These are phyloP conservation scores for Tricharina praecox DNA, from an alignment of 495 filamentous ascomycete species.

Conservation along the genomic window DNA sequence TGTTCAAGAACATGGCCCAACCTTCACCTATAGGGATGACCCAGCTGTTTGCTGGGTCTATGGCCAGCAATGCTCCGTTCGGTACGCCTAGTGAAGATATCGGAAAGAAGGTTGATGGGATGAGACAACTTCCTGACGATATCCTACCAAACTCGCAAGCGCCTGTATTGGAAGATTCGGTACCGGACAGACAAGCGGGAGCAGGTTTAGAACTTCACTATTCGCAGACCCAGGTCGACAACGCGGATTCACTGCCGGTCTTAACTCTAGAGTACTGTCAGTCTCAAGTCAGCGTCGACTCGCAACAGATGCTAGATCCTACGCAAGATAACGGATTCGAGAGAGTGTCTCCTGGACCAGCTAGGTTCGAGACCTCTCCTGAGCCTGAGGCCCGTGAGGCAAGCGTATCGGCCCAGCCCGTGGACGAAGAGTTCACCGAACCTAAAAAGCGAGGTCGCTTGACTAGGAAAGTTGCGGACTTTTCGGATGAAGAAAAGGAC, in stretches of 20 bases:
- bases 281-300: not conserved
- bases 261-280: slow-evolving; percentile 5
- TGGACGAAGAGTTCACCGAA: slow-evolving; percentile 10
- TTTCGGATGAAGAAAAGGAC: slow-evolving; percentile 38
- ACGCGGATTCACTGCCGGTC: not conserved
- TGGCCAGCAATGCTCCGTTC: slow-evolving; percentile 5
- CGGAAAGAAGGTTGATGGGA: slow-evolving; percentile 1
- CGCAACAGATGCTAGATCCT: slow-evolving; percentile 44
- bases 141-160: slow-evolving; percentile 2
- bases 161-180: not conserved
- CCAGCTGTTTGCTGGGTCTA: slow-evolving; percentile 20
- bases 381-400: not conserved
- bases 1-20: slow-evolving; percentile 13
- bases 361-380: not conserved
- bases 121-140: slow-evolving; percentile 1
- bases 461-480: slow-evolving; percentile 32
- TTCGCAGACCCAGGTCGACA: slow-evolving; percentile 1
- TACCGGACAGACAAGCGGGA: not conserved
- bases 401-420: slow-evolving; percentile 10
- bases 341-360: slow-evolving; percentile 15
- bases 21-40: slow-evolving; percentile 19
- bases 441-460: slow-evolving; percentile 13
- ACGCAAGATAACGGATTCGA: slow-evolving; percentile 76
- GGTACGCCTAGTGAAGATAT: not conserved
- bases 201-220: not conserved